Evolutionary conservation across 2,329 filamentous ascomycete species (phyloP), one percentile per base, ranked within the genome.

Genomic region (Beauveria scarabaeidicola): DNA sequence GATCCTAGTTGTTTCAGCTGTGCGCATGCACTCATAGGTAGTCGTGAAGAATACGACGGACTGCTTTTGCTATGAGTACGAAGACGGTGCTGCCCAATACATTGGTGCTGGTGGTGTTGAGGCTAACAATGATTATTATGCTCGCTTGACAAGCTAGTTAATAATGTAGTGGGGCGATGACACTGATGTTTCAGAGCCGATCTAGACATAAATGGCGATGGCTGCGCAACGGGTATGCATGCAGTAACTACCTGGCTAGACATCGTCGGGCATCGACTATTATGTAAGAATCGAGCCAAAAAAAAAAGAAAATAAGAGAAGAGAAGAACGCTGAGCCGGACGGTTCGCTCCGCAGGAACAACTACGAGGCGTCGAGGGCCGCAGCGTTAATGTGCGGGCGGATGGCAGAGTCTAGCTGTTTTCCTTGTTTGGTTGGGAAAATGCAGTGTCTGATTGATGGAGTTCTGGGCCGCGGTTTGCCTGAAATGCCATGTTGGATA

Each of bases 371-470:
- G 8, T 29, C 3, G 25, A 46, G 52, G 44, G 40, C 13, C 52
- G 40, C 27, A 25, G 41, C 52, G n/a, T 25, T 13, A 23, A 10
- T n/a, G 15, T 21, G 29, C 25, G 23, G 38, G 17, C 17, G 7
- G 21, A 46, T n/a, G 32, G 25, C n/a, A n/a, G n/a, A n/a, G n/a
- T n/a, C n/a, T n/a, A n/a, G n/a, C 17, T 19, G 27, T 10, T n/a
- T 25, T 9, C 5, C 7, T 25, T 38, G 11, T 47, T 46, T 15
- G 52, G 5, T n/a, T 13, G 38, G 52, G 1, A 25, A 27, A 55
- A 46, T 46, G 27, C 27, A 55, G 41, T 36, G 29, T 54, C 25
- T 56, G 53, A 47, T 56, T 47, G 53, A 56, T 56, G 41, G 53
- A 38, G 25, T 56, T 56, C 43, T 47, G 53, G 41, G 53, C 43